Evolutionary conservation across 1,284 basidiomycete species (phyloP).

Genomic region (Pyrrhoderma noxium): DNA sequence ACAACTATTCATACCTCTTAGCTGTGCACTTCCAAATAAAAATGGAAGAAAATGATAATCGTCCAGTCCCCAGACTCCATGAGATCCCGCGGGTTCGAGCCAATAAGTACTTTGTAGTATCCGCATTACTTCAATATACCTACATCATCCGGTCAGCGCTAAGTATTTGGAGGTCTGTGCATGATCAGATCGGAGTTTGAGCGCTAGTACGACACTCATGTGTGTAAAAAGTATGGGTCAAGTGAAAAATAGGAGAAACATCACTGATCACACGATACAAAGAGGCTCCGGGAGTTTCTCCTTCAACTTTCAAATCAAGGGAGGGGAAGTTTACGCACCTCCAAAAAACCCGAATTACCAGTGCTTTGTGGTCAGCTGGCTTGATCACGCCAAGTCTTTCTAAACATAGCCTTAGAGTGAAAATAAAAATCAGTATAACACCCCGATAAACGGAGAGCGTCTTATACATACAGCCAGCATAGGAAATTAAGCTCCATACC

Average conservation of each 20-base stretch:
- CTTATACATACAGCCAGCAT: constrained; percentile 81
- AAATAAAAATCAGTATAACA: neutral
- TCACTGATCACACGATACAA: too few relatives aligned
- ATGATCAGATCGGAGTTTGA: neutral
- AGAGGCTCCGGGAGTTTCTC: too few relatives aligned
- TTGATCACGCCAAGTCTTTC: constrained; percentile 65
- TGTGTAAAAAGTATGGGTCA: neutral
- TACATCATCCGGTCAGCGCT: too few relatives aligned
- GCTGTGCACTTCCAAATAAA: constrained; percentile 81
- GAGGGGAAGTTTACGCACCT: constrained; percentile 36
- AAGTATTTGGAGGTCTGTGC: too few relatives aligned
- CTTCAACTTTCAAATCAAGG: too few relatives aligned
- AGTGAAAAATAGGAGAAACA: too few relatives aligned
- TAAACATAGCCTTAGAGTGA: constrained; percentile 62
- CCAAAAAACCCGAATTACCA: constrained; percentile 91
- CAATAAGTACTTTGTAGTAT: constrained; percentile 90
- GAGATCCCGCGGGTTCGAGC: constrained; percentile 96
- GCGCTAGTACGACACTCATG: neutral
- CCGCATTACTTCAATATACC: constrained; percentile 88
- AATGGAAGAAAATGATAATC: constrained; percentile 98
- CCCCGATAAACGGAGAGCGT: neutral
- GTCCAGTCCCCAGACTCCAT: constrained; percentile 97
- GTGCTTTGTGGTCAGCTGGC: constrained; percentile 62
- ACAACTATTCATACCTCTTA: constrained; percentile 47
- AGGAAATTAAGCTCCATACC: constrained; percentile 99